Evolutionary conservation across 306 rosid genomes (phyloP), one percentile per base, ranked within the genome.

Genomic region (Gynostemma pentaphyllum): DNA sequence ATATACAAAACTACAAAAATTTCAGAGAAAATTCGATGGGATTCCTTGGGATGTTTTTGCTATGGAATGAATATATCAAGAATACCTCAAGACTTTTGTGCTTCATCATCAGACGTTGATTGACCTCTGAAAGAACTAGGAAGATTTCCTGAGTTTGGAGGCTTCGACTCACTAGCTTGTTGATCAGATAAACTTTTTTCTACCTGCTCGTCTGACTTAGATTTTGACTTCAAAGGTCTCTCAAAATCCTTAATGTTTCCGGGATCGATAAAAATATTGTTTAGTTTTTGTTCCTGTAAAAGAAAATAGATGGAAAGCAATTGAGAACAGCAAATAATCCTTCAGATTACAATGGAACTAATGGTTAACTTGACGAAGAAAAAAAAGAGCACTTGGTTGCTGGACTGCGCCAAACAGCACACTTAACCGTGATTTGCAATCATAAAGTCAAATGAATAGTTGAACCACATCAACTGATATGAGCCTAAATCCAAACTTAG

Each of bases 201-300:
- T 22, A 49, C 84, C 16, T 64, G 83, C 32, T 79, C 90, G 16
- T 71, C 57, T 57, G 84, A 48, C 73, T 62, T 84, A 48, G 71
- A 60, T 34, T 71, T 51, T 21, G 86, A 73, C 79, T 78, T 78
- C 70, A 83, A 77, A 42, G 92, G 82, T 68, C 83, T 78, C 79
- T 76, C 85, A 53, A 75, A 78, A 53, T 92, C 98, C 80, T 72
- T 76, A 66, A 64, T 90, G 69, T 62, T 74, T 53, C 67, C 70
- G 40, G 89, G 79, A 76, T 88, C 96, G 44, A 74, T 74, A 45
- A 66, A 78, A 61, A 79, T 59, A 36, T 82, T 83, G 67, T 76
- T 82, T 76, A 74, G 71, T 45, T 86, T 81, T 75, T 86, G 85
- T 15, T 84, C 96, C 98, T 92, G 85, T 77, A 73, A 57, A 41